Percentiles rank a stretch among this genome's conserved stretches.
Conservation (phyloP, 2,329 filamentous ascomycete genomes). For the Leptographium procerum region DNA sequence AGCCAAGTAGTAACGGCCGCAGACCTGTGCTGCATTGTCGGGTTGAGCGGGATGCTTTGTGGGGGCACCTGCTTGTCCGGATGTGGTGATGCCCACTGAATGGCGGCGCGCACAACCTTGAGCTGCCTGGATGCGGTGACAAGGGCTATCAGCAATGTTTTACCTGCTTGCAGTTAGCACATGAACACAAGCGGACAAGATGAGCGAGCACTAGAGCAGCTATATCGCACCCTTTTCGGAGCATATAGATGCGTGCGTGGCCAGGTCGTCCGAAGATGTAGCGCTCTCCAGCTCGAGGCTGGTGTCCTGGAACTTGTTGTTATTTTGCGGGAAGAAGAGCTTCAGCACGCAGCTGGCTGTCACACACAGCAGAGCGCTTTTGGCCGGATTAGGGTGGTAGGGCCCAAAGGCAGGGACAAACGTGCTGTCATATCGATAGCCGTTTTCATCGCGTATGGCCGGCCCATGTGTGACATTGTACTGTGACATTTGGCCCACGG, state of each 20-base stretch:
- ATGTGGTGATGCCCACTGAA: constrained; percentile 60
- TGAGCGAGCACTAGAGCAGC: neutral
- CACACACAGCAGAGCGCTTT: constrained; percentile 65
- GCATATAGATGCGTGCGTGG: constrained; percentile 68
- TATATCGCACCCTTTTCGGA: constrained; percentile 55
- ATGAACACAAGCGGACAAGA: constrained; percentile 1
- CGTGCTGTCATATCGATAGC: constrained; percentile 60
- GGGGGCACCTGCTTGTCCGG: constrained; percentile 42
- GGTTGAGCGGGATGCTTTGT: constrained; percentile 34
- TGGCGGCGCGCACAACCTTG: constrained; percentile 59
- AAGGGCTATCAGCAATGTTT: constrained; percentile 50
- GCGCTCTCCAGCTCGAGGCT: constrained; percentile 65
- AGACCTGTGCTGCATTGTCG: constrained; percentile 42
- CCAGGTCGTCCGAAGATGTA: constrained; percentile 58
- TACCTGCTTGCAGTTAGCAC: constrained; percentile 16
- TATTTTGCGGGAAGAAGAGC: constrained; percentile 67
- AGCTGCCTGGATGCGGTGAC: constrained; percentile 62
- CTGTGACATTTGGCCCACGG: constrained; percentile 21
- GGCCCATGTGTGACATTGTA: constrained; percentile 45
- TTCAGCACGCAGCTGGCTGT: constrained; percentile 64
- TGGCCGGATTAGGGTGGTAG: constrained; percentile 58
- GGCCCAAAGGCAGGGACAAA: constrained; percentile 58
- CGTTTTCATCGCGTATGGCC: constrained; percentile 47
- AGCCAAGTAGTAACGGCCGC: constrained; percentile 48
- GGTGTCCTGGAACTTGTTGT: constrained; percentile 59